Percentiles rank a stretch among this genome's conserved stretches.
Conservation (phyloP, 495 filamentous ascomycete genomes). For the Podospora pseudopauciseta region DNA sequence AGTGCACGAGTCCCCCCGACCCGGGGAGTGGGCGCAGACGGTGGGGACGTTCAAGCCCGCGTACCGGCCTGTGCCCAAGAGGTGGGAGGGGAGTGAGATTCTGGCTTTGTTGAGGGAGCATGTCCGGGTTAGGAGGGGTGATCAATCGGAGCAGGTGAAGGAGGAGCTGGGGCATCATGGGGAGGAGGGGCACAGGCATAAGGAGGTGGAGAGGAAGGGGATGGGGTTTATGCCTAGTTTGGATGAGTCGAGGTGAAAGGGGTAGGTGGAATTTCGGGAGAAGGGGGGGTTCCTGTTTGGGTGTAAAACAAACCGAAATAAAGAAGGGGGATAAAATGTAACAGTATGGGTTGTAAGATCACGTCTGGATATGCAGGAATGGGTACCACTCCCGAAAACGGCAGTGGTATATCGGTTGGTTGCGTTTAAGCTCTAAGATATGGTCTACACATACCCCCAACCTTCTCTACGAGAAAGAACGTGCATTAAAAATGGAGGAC, state of each 20-base stretch:
- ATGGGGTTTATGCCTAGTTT: conserved; percentile 51
- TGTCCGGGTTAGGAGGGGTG: conserved; percentile 48
- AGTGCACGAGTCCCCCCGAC: conserved; percentile 18
- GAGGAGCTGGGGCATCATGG: background rate
- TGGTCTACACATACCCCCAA: too few relatives aligned
- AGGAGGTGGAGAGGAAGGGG: conserved; percentile 28
- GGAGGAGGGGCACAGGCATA: background rate
- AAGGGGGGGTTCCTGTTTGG: conserved; percentile 6
- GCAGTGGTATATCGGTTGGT: too few relatives aligned
- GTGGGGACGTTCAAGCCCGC: conserved; percentile 91
- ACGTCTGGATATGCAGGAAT: too few relatives aligned
- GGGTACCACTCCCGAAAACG: too few relatives aligned
- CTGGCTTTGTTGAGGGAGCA: conserved; percentile 72
- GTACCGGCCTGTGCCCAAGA: conserved; percentile 79
- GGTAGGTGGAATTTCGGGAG: conserved; percentile 20
- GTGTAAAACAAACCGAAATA: too few relatives aligned
- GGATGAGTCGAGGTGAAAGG: conserved; percentile 14
- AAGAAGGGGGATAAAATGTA: too few relatives aligned
- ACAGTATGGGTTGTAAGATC: too few relatives aligned
- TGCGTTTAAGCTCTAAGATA: too few relatives aligned
- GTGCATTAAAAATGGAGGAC: too few relatives aligned
- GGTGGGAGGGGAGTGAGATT: conserved; percentile 82
- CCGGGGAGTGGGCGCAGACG: conserved; percentile 95
- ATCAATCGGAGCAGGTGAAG: background rate
- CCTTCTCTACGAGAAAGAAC: too few relatives aligned